Evolutionary conservation across 2,329 filamentous ascomycete species (phyloP), one percentile per base, ranked within the genome.

Genomic region (Allantophomopsis cytisporea): DNA sequence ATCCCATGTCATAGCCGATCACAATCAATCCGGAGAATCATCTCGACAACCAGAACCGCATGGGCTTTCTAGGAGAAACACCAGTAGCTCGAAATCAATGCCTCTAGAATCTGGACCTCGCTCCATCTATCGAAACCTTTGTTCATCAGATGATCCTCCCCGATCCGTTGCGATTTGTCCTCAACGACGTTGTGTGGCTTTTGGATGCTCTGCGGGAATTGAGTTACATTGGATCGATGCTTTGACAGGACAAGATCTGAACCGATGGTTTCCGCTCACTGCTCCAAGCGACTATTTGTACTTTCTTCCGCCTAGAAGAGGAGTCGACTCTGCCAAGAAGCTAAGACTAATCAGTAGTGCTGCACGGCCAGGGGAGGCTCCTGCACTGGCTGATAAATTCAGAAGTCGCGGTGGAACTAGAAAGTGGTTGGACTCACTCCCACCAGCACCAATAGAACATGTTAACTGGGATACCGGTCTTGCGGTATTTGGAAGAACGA

Each of bases 141-240:
- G 76, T 50, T 73, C 68, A 2, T 57, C 68, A 31, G 69, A 80
- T 39, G 74, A 80, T 45, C 71, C 71, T 13, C 77, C 78, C 11
- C 67, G 71, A n/a, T 78, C 73, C 31, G 68, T 81, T 8, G 71
- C 76, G 1, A 70, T 82, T 28, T 80, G 72, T 47, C 76, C 76
- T n/a, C 71, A 76, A 41, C 65, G 73, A 35, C 66, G 68, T 38
- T 80, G 74, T 47, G 71, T 80, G 28, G 76, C 75, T 7, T 82
- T 80, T 58, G 77, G 77, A 12, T 79, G 73, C 45, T 66, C 68
- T 11, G 63, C 67, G 7, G 72, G 76, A 1, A 71, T 81, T 39
- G 76, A 81, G 50, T 58, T 81, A 31, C 74, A 79, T 50, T 82
- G 73, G 52, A 57, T 65, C 38, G 62, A 68, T 53, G 62, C 58